These are phyloP conservation scores for Termitomyces sp. DNA, from an alignment of 768 basidiomycete species.

Conservation along the genomic window DNA sequence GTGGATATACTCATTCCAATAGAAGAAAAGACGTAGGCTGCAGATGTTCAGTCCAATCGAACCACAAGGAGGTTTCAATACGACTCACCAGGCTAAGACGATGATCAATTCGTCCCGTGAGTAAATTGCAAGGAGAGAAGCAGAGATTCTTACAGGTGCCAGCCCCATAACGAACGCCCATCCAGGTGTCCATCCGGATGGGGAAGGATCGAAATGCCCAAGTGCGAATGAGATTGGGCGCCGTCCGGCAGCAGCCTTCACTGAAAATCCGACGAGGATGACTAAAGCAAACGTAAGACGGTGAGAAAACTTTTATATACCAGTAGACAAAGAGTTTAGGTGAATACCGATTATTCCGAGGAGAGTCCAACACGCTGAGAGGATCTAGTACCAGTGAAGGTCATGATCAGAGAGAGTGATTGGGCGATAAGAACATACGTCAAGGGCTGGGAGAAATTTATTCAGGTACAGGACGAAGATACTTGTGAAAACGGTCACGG, in stretches of 20 bases:
- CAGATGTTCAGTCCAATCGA: not conserved
- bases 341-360: slow-evolving; percentile 47
- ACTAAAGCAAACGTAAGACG: slow-evolving; percentile 28
- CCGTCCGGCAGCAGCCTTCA: slow-evolving; percentile 53
- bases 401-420: not conserved
- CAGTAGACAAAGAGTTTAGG: not conserved
- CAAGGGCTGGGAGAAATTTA: slow-evolving; percentile 43
- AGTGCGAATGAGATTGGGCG: slow-evolving; percentile 55
- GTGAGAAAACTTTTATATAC: not conserved
- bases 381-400: slow-evolving; percentile 30
- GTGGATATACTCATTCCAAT: slow-evolving; percentile 54
- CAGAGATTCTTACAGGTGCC: slow-evolving; percentile 39
- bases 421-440: slow-evolving; percentile 28
- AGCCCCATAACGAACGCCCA: slow-evolving; percentile 71
- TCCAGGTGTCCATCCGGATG: slow-evolving; percentile 63
- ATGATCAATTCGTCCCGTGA: slow-evolving; percentile 1
- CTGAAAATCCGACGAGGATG: slow-evolving; percentile 52
- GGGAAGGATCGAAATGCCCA: slow-evolving; percentile 55
- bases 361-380: slow-evolving; percentile 62
- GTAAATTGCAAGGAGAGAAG: not conserved
- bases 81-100: slow-evolving; percentile 29
- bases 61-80: not conserved
- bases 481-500: slow-evolving; percentile 42
- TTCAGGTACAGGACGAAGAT: slow-evolving; percentile 58
- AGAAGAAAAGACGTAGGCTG: slow-evolving; percentile 55